A percentile compares a stretch with the other conserved stretches of the same genome.
Conservation (phyloP, 208 protist genomes). For the Kentomonas sorsogonicus region DNA sequence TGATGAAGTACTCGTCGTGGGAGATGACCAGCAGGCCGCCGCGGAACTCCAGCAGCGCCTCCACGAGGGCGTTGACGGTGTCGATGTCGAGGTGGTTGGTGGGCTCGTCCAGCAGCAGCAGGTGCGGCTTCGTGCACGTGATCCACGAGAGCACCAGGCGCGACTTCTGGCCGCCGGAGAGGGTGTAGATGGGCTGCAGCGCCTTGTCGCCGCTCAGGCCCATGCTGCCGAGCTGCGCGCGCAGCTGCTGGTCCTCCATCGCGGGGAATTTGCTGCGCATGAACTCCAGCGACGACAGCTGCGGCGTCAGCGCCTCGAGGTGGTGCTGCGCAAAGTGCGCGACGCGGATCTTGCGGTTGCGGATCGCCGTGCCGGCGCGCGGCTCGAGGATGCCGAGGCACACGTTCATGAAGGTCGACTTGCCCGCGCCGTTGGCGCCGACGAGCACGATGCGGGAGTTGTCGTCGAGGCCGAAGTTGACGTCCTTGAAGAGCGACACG, state of each 20-base stretch:
- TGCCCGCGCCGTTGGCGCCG: constrained; percentile 90
- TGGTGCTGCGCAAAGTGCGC: constrained; percentile 94
- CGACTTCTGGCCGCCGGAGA: constrained; percentile 94
- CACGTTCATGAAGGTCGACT: constrained; percentile 94
- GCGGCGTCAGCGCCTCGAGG: constrained; percentile 86
- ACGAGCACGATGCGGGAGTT: constrained; percentile 87
- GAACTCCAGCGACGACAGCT: constrained; percentile 90
- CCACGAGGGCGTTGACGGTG: constrained; percentile 91
- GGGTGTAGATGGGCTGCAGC: constrained; percentile 89
- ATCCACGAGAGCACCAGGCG: constrained; percentile 92
- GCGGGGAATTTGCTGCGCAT: constrained; percentile 80
- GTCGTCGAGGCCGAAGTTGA: constrained; percentile 89
- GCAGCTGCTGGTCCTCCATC: constrained; percentile 75
- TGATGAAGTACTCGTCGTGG: constrained; percentile 94
- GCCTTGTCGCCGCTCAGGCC: constrained; percentile 85
- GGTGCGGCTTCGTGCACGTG: constrained; percentile 89
- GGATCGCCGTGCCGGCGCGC: constrained; percentile 65
- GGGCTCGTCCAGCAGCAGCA: constrained; percentile 96
- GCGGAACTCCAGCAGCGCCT: constrained; percentile 86
- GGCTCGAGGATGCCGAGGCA: constrained; percentile 82
- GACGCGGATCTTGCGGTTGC: constrained; percentile 83
- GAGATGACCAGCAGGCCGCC: constrained; percentile 90
- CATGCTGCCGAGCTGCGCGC: constrained; percentile 89
- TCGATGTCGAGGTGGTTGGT: constrained; percentile 96
- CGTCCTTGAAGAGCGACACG: constrained; percentile 82